These are phyloP conservation scores for Ceratocystis papillata DNA, from an alignment of 2,329 filamentous ascomycete genomes.

Conservation along the genomic window DNA sequence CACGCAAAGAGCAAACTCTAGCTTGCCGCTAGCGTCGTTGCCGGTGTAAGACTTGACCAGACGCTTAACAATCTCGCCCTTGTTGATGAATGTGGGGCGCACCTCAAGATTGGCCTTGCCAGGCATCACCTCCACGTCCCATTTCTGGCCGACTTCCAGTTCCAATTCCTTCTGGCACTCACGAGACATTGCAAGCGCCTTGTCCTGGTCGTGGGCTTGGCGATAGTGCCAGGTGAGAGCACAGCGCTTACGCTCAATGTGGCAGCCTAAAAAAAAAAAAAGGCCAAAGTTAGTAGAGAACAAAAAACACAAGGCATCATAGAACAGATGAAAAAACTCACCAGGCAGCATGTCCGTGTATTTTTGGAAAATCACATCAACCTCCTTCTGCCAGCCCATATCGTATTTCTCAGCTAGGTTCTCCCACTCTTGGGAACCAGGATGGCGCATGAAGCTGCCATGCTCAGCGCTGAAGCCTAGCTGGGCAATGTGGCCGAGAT, in stretches of 20 bases:
- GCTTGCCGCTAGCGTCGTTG: conserved; percentile 38
- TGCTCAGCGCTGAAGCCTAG: conserved; percentile 96
- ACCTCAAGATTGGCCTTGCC: conserved; percentile 97
- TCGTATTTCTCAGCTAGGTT: conserved; percentile 78
- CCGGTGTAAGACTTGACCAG: conserved; percentile 63
- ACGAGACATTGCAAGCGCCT: conserved; percentile 65
- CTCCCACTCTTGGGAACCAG: conserved; percentile 66
- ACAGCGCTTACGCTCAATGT: conserved; percentile 88
- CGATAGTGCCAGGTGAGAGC: conserved; percentile 97
- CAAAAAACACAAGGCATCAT: not conserved
- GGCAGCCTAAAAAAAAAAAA: conserved; percentile 50
- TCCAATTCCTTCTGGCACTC: conserved; percentile 77
- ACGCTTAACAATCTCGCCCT: conserved; percentile 84
- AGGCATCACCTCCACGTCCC: conserved; percentile 91
- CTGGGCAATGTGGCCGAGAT: conserved; percentile 80
- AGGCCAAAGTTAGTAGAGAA: conserved; percentile 9
- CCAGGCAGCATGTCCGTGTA: conserved; percentile 81
- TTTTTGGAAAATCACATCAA: conserved; percentile 72
- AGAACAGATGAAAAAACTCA: conserved; percentile 33
- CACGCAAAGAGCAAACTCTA: conserved; percentile 81
- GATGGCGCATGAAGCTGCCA: conserved; percentile 84
- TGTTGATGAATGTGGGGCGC: conserved; percentile 94
- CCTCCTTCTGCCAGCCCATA: conserved; percentile 86
- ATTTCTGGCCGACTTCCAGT: conserved; percentile 61
- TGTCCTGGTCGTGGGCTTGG: conserved; percentile 67